Percentiles rank a stretch among this genome's conserved stretches.
Conservation (phyloP, 2,329 filamentous ascomycete genomes). For the Canariomyces notabilis region DNA sequence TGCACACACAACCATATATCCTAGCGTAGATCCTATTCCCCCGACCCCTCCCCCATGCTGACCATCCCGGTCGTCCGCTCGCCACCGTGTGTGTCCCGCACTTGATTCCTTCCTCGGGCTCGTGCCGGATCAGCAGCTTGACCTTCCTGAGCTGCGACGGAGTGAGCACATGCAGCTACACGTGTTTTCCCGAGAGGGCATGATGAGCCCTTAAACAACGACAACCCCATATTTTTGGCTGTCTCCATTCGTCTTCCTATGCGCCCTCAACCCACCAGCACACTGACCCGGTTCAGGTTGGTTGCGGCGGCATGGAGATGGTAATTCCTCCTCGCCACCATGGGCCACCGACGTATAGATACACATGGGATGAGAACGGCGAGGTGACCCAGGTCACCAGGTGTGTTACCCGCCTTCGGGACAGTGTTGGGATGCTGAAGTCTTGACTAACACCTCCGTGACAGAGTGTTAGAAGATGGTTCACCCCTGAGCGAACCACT, state of each 20-base stretch:
- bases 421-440: not conserved
- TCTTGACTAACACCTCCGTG: not conserved
- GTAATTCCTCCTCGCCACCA: conserved; percentile 28
- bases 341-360: conserved; percentile 25
- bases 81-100: too few species aligned
- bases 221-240: not conserved
- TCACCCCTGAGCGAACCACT: conserved; percentile 4
- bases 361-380: conserved; percentile 29
- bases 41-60: conserved; percentile 10
- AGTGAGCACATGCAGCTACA: too few species aligned
- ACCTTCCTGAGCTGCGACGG: too few species aligned
- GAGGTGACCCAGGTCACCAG: conserved; percentile 26
- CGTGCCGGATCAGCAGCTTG: too few species aligned
- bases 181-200: not conserved
- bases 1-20: too few species aligned
- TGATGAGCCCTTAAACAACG: conserved; percentile 11
- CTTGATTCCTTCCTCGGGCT: too few species aligned
- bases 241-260: not conserved
- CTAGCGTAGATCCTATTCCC: not conserved
- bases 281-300: conserved; percentile 5
- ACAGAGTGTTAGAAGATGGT: conserved; percentile 14
- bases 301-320: conserved; percentile 29
- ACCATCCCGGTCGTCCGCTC: conserved; percentile 14
- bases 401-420: too few species aligned
- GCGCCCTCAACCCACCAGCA: not conserved